These are phyloP conservation scores for Trypanosoma lewisi DNA, from an alignment of 208 protist genomes.

Conservation along the genomic window DNA sequence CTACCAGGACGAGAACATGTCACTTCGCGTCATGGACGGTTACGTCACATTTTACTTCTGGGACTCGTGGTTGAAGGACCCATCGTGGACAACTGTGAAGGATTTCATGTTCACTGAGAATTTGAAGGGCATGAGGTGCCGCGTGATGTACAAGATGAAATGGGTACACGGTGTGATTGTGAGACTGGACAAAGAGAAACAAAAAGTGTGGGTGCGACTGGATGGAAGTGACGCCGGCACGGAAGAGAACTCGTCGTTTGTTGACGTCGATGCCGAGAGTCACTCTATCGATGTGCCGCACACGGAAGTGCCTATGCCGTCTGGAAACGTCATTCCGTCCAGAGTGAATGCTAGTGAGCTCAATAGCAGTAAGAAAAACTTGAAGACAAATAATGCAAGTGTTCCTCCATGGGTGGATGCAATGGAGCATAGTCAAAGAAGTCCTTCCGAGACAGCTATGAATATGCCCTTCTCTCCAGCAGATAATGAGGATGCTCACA, in stretches of 20 bases:
- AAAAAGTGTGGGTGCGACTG: constrained; percentile 66
- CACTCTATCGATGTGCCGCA: not conserved
- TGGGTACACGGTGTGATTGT: constrained; percentile 73
- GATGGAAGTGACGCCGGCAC: constrained; percentile 31
- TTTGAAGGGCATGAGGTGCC: constrained; percentile 69
- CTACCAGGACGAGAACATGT: constrained; percentile 77
- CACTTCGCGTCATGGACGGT: constrained; percentile 81
- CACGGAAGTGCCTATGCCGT: not conserved
- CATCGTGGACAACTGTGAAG: constrained; percentile 57
- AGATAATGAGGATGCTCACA: constrained; percentile 10
- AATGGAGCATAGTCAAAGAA: not conserved
- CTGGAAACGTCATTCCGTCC: not conserved
- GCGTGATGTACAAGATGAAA: constrained; percentile 44
- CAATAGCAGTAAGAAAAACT: not conserved
- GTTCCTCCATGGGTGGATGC: not conserved
- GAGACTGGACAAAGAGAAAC: constrained; percentile 44
- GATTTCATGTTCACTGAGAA: constrained; percentile 74
- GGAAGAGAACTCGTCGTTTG: not conserved
- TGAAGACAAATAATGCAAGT: too few species aligned
- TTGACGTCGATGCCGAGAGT: not conserved
- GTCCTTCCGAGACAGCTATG: not conserved
- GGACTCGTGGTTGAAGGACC: constrained; percentile 53
- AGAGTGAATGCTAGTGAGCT: not conserved
- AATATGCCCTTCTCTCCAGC: not conserved
- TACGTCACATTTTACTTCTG: constrained; percentile 80